Conservation (phyloP, 495 filamentous ascomycete species). For the Penicillium paradoxum region DNA sequence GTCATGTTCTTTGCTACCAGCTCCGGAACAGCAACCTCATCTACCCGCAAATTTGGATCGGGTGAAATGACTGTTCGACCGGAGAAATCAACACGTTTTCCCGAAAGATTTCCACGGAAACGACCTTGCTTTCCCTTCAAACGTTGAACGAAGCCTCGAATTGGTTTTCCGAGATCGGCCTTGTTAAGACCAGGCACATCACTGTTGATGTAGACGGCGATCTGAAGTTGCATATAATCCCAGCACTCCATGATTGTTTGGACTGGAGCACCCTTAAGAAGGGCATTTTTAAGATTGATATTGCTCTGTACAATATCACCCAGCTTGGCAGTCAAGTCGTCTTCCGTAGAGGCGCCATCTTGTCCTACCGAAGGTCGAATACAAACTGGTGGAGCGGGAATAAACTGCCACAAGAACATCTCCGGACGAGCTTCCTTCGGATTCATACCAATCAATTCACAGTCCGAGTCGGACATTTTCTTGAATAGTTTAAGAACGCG, state of each 20-base stretch:
- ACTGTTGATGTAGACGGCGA: constrained; percentile 97
- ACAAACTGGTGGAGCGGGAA: constrained; percentile 88
- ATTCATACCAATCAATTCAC: constrained; percentile 84
- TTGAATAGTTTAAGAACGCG: constrained; percentile 87
- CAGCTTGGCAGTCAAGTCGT: constrained; percentile 91
- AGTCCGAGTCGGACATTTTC: constrained; percentile 76
- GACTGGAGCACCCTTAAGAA: constrained; percentile 76
- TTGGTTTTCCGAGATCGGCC: constrained; percentile 70
- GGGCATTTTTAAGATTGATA: constrained; percentile 69
- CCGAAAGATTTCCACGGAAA: constrained; percentile 93
- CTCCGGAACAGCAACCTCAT: constrained; percentile 87
- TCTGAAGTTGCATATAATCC: constrained; percentile 92
- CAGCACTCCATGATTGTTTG: constrained; percentile 95
- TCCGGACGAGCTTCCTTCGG: constrained; percentile 84
- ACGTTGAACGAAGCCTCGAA: constrained; percentile 89
- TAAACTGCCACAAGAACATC: constrained; percentile 96
- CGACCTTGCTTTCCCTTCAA: constrained; percentile 96
- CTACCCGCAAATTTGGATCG: constrained; percentile 88
- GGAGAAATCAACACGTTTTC: constrained; percentile 98
- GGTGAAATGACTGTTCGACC: constrained; percentile 96
- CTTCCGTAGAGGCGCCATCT: constrained; percentile 86
- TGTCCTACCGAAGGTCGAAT: constrained; percentile 91
- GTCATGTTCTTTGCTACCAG: constrained; percentile 91
- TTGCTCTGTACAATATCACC: constrained; percentile 91
- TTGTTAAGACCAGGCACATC: constrained; percentile 84